Evolutionary conservation across 768 basidiomycete species (phyloP).

Genomic region (Neoboletus brunneissimus): DNA sequence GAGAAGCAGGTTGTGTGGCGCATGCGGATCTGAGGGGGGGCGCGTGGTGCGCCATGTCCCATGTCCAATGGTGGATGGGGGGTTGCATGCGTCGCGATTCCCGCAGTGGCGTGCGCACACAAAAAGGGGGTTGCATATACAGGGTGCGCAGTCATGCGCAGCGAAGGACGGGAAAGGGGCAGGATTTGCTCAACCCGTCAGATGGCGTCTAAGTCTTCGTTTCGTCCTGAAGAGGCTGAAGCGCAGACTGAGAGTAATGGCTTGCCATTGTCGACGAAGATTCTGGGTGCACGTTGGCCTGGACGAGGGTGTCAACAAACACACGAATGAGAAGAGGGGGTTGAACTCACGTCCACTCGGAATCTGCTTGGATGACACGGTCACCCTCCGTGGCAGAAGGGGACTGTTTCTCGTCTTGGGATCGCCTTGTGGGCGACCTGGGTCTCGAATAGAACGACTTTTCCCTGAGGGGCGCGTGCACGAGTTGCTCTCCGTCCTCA

Average conservation of each 20-base stretch:
- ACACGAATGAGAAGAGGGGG: neutral
- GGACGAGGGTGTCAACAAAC: constrained; percentile 1
- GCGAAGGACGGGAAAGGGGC: constrained; percentile 7
- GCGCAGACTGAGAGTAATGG: constrained; percentile 50
- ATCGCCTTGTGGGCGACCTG: constrained; percentile 20
- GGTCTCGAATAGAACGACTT: constrained; percentile 16
- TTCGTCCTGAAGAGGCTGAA: constrained; percentile 58
- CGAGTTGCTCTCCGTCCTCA: constrained; percentile 20
- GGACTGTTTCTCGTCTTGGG: constrained; percentile 21
- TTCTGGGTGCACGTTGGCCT: constrained; percentile 59
- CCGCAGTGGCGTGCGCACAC: constrained; percentile 24
- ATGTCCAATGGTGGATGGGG: constrained; percentile 14
- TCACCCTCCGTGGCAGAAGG: neutral
- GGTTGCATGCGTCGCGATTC: constrained; percentile 22
- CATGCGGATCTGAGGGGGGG: constrained; percentile 20
- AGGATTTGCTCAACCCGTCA: constrained; percentile 23
- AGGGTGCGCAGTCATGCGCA: constrained; percentile 14
- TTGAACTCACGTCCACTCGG: constrained; percentile 34
- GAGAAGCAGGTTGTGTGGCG: constrained; percentile 18
- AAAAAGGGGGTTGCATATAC: constrained; percentile 26
- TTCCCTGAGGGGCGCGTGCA: constrained; percentile 28
- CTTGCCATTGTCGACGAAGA: constrained; percentile 60
- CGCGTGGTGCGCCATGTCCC: constrained; percentile 28
- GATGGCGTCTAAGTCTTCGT: constrained; percentile 32
- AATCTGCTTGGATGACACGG: constrained; percentile 19